Evolutionary conservation across 2,329 filamentous ascomycete genomes (phyloP), one percentile per base, ranked within the genome.

Genomic region (Botrytis squamosa): DNA sequence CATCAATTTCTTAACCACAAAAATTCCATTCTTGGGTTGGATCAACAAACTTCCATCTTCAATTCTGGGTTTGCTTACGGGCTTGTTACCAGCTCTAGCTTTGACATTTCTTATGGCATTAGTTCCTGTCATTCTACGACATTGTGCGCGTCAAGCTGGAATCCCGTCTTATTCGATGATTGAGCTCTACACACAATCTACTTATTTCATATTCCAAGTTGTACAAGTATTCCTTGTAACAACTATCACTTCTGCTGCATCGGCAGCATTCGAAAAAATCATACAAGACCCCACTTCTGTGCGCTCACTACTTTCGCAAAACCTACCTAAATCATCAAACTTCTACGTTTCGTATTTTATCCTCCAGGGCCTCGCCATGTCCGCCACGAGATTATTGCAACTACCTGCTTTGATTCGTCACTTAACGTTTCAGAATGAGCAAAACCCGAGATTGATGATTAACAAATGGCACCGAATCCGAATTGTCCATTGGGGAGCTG

Each of bases 291-390:
- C 89, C 6, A 77, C 82, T 12, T 82, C 81, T 1, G 84, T 87
- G 10, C 84, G 86, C 1, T 81, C 77, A 3, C 77, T 90, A 65
- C 83, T 91, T 5, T 88, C 89, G 1, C 77, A 85, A 25, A 86
- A 89, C 65, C 84, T 92, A 3, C 90, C 90, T 3, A 85, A 83
- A 42, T 88, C 89, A 3, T 89, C 89, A 49, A 92, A 91, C 78
- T 92, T 92, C 79, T 92, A 92, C 79, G 85, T 92, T 14, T 88
- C 88, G 0, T 92, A 92, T 80, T 90, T 92, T 75, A 85, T 92
- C 55, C 83, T 92, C 2, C 90, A 92, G 79, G 90, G 90, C 2
- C 82, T 92, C 73, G 89, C 87, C 3, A 88, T 90, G 79, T 88
- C 88, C 52, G 85, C 89, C 2, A 86, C 86, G 69, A 85, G 87